Conservation (phyloP, 1,284 basidiomycete species). For the Takashimella tepidaria region DNA sequence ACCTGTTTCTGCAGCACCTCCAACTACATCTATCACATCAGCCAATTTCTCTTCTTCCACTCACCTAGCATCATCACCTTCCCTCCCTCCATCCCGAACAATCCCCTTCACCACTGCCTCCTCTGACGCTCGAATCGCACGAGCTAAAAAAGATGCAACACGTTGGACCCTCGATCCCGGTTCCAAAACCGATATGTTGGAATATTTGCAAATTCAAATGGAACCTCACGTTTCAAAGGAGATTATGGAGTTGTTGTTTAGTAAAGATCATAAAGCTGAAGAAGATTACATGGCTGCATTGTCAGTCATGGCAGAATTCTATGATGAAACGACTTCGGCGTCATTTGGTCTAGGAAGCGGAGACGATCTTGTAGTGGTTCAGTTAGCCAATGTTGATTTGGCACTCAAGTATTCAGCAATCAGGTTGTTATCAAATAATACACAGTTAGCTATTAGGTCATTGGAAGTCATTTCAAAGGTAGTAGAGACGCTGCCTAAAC, state of each 20-base stretch:
- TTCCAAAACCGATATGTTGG: conserved; percentile 74
- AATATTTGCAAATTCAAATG: conserved; percentile 86
- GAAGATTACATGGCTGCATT: conserved; percentile 85
- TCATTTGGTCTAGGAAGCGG: conserved; percentile 52
- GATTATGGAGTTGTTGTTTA: conserved; percentile 76
- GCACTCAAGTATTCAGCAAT: conserved; percentile 91
- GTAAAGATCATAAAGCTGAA: conserved; percentile 91
- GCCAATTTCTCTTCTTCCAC: conserved; percentile 11
- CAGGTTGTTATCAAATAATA: conserved; percentile 86
- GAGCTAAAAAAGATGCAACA: conserved; percentile 72
- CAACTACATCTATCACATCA: background rate
- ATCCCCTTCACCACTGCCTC: conserved; percentile 64
- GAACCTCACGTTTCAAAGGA: conserved; percentile 74
- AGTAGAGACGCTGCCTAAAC: conserved; percentile 63
- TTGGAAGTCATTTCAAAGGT: conserved; percentile 82
- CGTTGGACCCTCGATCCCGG: conserved; percentile 70
- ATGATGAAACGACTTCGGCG: conserved; percentile 60
- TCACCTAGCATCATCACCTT: conserved; percentile 33
- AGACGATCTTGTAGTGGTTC: conserved; percentile 61
- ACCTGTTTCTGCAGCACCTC: conserved; percentile 22
- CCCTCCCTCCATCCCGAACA: conserved; percentile 44
- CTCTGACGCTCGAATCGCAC: conserved; percentile 63
- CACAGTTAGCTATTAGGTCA: conserved; percentile 82
- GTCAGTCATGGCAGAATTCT: conserved; percentile 68
- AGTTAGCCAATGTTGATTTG: conserved; percentile 85